Evolutionary conservation across 2,329 filamentous ascomycete genomes (phyloP).

Genomic region (Gremmenia infestans): DNA sequence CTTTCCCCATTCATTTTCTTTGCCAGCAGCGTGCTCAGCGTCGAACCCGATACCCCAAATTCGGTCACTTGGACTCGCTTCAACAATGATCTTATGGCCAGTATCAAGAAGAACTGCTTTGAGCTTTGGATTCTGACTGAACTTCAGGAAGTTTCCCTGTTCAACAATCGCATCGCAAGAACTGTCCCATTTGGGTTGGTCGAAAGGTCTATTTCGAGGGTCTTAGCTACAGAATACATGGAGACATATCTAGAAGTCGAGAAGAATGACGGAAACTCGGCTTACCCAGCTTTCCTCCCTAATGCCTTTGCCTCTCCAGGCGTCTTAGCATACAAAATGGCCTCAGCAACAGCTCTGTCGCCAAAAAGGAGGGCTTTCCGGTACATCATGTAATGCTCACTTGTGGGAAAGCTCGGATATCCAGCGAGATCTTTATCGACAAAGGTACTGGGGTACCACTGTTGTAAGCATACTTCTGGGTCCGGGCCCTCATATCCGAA

Average conservation of each 20-base stretch:
- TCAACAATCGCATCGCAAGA: slow-evolving; percentile 1
- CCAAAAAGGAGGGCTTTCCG: slow-evolving; percentile 4
- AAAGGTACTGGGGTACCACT: slow-evolving; percentile 2
- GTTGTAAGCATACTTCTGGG: slow-evolving; percentile 5
- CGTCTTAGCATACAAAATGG: slow-evolving; percentile 1
- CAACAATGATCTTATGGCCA: slow-evolving; percentile 53
- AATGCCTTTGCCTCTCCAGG: slow-evolving; percentile 4
- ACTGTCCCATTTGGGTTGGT: background rate
- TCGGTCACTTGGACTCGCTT: slow-evolving; percentile 52
- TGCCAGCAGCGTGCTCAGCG: slow-evolving; percentile 42
- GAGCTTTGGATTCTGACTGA: slow-evolving; percentile 42
- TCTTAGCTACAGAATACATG: background rate
- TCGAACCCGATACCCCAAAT: slow-evolving; percentile 62
- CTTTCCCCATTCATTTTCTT: slow-evolving; percentile 48
- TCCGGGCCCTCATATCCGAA: slow-evolving; percentile 5
- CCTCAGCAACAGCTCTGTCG: background rate
- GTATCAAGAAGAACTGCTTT: slow-evolving; percentile 48
- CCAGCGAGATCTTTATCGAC: background rate
- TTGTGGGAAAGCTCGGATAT: background rate
- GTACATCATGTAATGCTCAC: slow-evolving; percentile 10
- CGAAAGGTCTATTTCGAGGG: background rate
- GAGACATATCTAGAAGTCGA: background rate
- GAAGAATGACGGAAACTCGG: background rate
- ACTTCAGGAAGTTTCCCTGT: slow-evolving; percentile 39
- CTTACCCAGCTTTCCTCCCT: slow-evolving; percentile 7